Base-by-base conservation (phyloP, 768 basidiomycete genomes). In the Trametes maxima region DNA sequence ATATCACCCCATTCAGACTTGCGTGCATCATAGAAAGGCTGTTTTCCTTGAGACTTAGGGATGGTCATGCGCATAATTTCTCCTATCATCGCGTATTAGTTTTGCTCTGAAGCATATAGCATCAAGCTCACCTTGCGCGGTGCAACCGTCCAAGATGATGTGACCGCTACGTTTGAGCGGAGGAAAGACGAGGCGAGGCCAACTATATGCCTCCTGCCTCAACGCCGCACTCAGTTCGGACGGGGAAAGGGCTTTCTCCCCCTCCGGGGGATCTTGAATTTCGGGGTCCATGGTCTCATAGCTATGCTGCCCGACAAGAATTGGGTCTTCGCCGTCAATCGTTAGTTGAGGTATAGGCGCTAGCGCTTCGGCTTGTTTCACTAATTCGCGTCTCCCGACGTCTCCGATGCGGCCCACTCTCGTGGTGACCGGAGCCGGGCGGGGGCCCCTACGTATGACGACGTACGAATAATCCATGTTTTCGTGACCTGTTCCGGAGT, bases 1-100 rank as follows among this genome's bases (percentile, higher is more conserved):
- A 93, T 79, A 72, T 98, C 97, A 19, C 97, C 97, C 95, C 96
- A 98, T 11, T 74, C 76, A 0, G 92, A 87, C 76, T 98, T 98
- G 37, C 95, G 87, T 2, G 95, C 95, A 72, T 98, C 97, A 70
- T 98, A 94, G 71, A 86, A 99, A 0, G 85, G 82, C 68, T 98
- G 95, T 73, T 94, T 95, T n/a, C 95, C 95, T 76, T 95, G 95
- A 2, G 93, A 95, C 67, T 86, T 94, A 0, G 96, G 92, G 40
- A 96, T 87, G 5, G 90, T 96, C 74, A 95, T 77, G 5, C 96
- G 87, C 83, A 95, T 90, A 48, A 98, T 89, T 75, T 92, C 88
- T 35, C 91, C 96, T 97, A 68, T 13, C n/a, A 53, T 39, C 2
- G 52, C 52, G 12, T 36, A 5, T 62, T 25, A 54, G 13, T 59